phyloP scores from a whole-genome alignment of 345 rosid genomes.

The thale cress (Arabidopsis thaliana) region TAIR10.1 NC_003076.8:22746501-22747000 shows the following conservation, averaged over 20 bases:
- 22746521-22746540: slow-evolving; percentile 1
- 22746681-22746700: neutral
- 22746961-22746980: slow-evolving; percentile 31
- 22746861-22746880: slow-evolving; percentile 19
- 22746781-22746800: slow-evolving; percentile 5
- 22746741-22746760: too few species aligned
- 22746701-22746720: too few species aligned
- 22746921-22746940: neutral
- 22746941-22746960: slow-evolving; percentile 39
- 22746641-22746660: neutral
- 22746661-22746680: neutral
- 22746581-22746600: neutral
- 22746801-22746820: slow-evolving; percentile 3
- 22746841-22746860: slow-evolving; percentile 28
- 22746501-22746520: slow-evolving; percentile 5
- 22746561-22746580: neutral
- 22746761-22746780: neutral
- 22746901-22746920: slow-evolving; percentile 39
- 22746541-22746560: neutral
- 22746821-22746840: slow-evolving; percentile 22
- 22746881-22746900: slow-evolving; percentile 22
- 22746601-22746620: neutral
- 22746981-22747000: slow-evolving; percentile 34
- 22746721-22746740: too few species aligned
- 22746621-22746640: neutral